Conservation (phyloP, 1,139 yeast genomes). For the Pichia sp. region DNA sequence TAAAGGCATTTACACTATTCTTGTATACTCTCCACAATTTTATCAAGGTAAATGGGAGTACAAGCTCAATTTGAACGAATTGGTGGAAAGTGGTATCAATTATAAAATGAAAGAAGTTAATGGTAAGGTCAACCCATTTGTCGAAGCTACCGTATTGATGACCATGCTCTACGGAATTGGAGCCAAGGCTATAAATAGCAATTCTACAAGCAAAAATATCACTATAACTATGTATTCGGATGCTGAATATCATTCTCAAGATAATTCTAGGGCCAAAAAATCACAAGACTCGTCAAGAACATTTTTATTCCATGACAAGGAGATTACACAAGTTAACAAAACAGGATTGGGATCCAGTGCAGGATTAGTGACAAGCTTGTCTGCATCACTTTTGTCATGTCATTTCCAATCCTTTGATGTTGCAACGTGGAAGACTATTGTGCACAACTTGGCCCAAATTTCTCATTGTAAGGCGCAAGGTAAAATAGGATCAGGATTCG, state of each 20-base stretch:
- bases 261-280: constrained; percentile 29
- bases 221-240: constrained; percentile 69
- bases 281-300: constrained; percentile 27
- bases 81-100: neutral
- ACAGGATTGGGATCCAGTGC: constrained; percentile 98
- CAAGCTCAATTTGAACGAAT: constrained; percentile 16
- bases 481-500: constrained; percentile 94
- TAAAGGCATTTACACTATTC: constrained; percentile 25
- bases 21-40: constrained; percentile 75
- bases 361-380: constrained; percentile 76
- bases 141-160: constrained; percentile 52
- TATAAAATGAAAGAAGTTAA: constrained; percentile 11
- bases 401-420: constrained; percentile 31
- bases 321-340: constrained; percentile 72
- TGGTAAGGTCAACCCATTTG: constrained; percentile 59
- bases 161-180: constrained; percentile 42
- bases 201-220: constrained; percentile 26
- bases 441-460: constrained; percentile 81
- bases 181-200: constrained; percentile 19
- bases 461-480: constrained; percentile 93
- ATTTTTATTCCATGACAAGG: constrained; percentile 54
- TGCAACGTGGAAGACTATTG: constrained; percentile 22
- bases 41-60: constrained; percentile 63
- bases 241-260: constrained; percentile 82
- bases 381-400: constrained; percentile 55